Evolutionary conservation across 371 early-diverging fungal genomes (phyloP).

Genomic region (Vairimorpha apis): DNA sequence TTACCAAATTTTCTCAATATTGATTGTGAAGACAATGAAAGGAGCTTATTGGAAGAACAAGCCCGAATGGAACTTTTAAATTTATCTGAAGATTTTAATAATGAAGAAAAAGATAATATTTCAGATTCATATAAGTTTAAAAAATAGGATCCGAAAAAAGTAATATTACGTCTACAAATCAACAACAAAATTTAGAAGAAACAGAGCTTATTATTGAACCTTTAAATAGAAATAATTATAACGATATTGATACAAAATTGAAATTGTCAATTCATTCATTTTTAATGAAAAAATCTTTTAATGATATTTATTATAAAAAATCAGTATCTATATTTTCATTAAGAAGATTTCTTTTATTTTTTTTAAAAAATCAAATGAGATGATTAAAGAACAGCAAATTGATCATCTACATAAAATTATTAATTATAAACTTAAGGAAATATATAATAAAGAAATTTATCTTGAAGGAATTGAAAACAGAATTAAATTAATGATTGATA

Average conservation of each 20-base stretch:
- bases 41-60: constrained; percentile 4
- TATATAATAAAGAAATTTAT: constrained; percentile 71
- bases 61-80: not conserved
- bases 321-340: constrained; percentile 27
- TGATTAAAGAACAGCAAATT: constrained; percentile 49
- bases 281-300: constrained; percentile 37
- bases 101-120: not conserved
- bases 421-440: constrained; percentile 74
- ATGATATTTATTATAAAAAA: constrained; percentile 37
- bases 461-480: constrained; percentile 82
- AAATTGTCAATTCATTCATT: constrained; percentile 30
- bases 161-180: too few species aligned
- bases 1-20: constrained; percentile 55
- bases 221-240: not conserved
- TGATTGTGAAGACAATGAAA: too few species aligned
- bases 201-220: not conserved
- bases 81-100: not conserved
- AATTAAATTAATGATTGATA: constrained; percentile 85
- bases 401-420: constrained; percentile 57
- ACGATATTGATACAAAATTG: constrained; percentile 9
- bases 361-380: constrained; percentile 63
- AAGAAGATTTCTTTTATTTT: constrained; percentile 39
- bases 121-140: too few species aligned
- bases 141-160: not conserved
- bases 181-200: not conserved